Conservation (phyloP, 306 rosid genomes). For the Vachellia pachyceras region DNA sequence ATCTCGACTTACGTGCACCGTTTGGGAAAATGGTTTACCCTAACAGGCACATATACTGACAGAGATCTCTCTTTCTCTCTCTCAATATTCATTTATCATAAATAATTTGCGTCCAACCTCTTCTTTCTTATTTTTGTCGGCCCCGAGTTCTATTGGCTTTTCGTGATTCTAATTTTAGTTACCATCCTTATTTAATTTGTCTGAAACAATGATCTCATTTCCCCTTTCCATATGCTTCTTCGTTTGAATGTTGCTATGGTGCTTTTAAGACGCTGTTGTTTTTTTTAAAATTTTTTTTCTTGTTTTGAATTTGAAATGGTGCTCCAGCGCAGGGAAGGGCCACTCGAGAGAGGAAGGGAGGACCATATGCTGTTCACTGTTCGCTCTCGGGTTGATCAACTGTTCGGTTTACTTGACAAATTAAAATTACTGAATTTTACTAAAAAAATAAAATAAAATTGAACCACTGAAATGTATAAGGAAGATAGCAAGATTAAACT, state of each 20-base stretch:
- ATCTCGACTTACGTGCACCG: too few relatives aligned
- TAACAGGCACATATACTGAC: too few relatives aligned
- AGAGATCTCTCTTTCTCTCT: slow-evolving; percentile 2
- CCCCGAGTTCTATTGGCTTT: neutral
- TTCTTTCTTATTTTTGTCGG: neutral
- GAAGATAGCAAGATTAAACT: too few relatives aligned
- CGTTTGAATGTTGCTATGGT: neutral
- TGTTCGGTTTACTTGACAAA: too few relatives aligned
- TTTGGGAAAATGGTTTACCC: too few relatives aligned
- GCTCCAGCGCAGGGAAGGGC: neutral
- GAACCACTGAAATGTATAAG: too few relatives aligned
- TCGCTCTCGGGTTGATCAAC: too few relatives aligned
- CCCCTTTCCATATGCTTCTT: neutral
- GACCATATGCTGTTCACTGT: too few relatives aligned
- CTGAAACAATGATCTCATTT: neutral
- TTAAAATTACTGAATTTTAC: too few relatives aligned
- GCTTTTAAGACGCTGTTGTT: neutral
- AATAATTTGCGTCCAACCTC: neutral
- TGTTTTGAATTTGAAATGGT: neutral
- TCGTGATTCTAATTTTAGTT: neutral
- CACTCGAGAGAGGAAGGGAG: neutral
- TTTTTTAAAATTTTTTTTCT: neutral
- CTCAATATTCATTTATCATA: neutral
- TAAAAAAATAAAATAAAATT: too few relatives aligned
- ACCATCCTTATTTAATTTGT: neutral